Evolutionary conservation across 371 early-diverging fungal species (phyloP).

Genomic region (Apophysomyces trapeziformis): DNA sequence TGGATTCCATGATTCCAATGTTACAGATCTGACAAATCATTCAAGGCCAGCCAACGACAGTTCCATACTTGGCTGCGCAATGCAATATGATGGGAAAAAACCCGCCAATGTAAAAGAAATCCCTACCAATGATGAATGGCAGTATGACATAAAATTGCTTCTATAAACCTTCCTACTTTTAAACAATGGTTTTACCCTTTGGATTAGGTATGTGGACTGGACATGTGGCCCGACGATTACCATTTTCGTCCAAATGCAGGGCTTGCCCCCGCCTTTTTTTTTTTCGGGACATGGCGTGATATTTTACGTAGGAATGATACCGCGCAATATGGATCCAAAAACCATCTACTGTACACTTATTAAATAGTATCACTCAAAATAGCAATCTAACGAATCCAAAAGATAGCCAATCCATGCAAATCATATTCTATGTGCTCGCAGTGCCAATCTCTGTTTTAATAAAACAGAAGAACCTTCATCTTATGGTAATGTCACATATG

Average conservation of each 20-base stretch:
- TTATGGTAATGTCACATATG: not conserved
- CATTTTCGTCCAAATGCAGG: not conserved
- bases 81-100: too few species aligned
- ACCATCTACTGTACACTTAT: not conserved
- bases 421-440: too few species aligned
- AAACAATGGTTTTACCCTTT: not conserved
- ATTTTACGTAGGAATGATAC: not conserved
- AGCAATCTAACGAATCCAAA: too few species aligned
- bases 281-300: slow-evolving; percentile 4
- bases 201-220: not conserved
- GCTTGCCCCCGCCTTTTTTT: not conserved
- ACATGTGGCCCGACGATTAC: slow-evolving; percentile 8
- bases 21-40: not conserved
- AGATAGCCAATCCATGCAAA: too few species aligned
- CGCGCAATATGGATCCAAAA: not conserved
- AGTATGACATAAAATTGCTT: not conserved
- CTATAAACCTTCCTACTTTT: too few species aligned
- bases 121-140: not conserved
- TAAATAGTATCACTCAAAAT: too few species aligned
- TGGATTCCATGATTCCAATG: not conserved
- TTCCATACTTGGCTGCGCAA: too few species aligned
- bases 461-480: too few species aligned
- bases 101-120: too few species aligned
- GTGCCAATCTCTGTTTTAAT: too few species aligned
- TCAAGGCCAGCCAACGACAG: not conserved